Base-by-base conservation (phyloP, 306 rosid genomes). In the Oemleria cerasiformis region DNA sequence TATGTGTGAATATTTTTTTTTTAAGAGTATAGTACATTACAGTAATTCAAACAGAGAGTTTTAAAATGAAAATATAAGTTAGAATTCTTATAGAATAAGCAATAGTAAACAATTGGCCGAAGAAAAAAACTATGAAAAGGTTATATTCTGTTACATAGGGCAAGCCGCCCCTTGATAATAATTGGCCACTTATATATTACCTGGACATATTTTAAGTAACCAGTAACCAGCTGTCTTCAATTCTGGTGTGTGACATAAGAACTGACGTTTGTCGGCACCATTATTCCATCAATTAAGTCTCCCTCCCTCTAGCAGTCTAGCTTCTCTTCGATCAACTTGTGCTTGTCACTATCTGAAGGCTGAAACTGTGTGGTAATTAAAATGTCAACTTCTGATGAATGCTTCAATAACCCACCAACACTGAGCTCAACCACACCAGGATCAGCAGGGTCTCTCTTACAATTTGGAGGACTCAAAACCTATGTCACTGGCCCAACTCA, bases 331-430 rank as follows among this genome's bases (percentile, higher is more conserved):
- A n/a, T n/a, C n/a, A n/a, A n/a, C n/a, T n/a, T 55, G 2, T 8
- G 25, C 66, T 17, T 17, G 45, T 17, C 21, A 7, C 7, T 4
- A 4, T 59, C 65, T n/a, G n/a, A n/a, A n/a, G n/a, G n/a, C n/a
- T n/a, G n/a, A n/a, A n/a, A n/a, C n/a, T n/a, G n/a, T n/a, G n/a
- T n/a, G n/a, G n/a, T n/a, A n/a, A n/a, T n/a, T n/a, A 17, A 62
- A 48, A 83, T 83, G 83, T 72, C 86, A 58, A 53, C 86, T 71
- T 75, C 83, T 68, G 77, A 83, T 67, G 79, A 68, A 49, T 86
- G 88, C 78, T 70, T 77, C 47, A 40, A 74, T 57, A 86, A 80
- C 10, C 81, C 87, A 30, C 85, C 87, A 3, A 54, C 17, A 49
- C 54, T 75, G 36, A 75, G 74, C 80, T 75, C 84, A 51, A 62